Base-by-base conservation (phyloP, 441 rosid species). In the Oxalis stricta region DNA sequence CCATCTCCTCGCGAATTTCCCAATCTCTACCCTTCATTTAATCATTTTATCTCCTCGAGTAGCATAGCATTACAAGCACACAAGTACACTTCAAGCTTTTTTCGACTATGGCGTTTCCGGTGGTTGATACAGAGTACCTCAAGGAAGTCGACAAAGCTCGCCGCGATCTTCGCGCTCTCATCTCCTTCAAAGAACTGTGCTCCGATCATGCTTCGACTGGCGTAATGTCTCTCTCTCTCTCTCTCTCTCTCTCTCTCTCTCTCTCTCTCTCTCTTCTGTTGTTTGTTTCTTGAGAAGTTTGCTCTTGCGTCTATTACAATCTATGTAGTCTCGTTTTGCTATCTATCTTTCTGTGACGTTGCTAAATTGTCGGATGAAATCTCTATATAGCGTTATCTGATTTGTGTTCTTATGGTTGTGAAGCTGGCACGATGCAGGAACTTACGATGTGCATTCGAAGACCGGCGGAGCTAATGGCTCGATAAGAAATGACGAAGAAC, bases 341-440 rank as follows among this genome's bases (percentile, higher is more conserved):
- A 18, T 12, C 33, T 35, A 14, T 32, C 12, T 15, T n/a, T 1
- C 7, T 34, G 3, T 33, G 11, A 5, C 23, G 18, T 32, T 15
- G 7, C 1, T 24, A 19, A 16, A n/a, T 10, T 17, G 6, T 13
- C 15, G 38, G 13, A 7, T 34, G 14, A 11, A 10, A n/a, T 33
- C 20, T 18, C 20, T 41, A 40, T 23, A 3, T 5, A 26, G 10
- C 13, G 38, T 24, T 9, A 15, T 45, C 36, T 38, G 12, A 15
- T 44, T 38, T 13, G 14, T 28, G 11, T 42, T n/a, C n/a, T n/a
- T 47, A 5, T 30, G 38, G 37, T 30, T 49, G 50, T 66, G 58
- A 59, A 89, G 98, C 42, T 89, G 98, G 98, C 95, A 82, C 48
- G 96, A 89, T 20, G 96, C 94, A 3, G 94, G 95, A 42, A 85